phyloP scores from a whole-genome alignment of 2,329 filamentous ascomycete genomes.

The Chaetomium globosum region DNA sequence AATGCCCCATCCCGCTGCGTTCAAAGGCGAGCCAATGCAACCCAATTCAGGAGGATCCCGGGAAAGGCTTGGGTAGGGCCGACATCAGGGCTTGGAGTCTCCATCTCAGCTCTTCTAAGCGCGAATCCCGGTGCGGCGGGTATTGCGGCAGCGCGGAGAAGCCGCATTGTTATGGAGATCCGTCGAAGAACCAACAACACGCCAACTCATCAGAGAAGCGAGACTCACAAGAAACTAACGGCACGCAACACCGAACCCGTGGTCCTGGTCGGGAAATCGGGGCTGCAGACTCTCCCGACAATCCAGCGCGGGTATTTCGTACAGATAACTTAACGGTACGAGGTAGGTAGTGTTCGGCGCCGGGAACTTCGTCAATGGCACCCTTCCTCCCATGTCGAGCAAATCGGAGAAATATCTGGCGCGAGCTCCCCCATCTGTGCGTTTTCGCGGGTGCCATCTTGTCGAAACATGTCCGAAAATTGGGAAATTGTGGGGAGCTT shows the following conservation, averaged over 20 bases:
- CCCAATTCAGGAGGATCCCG: slow-evolving; percentile 2
- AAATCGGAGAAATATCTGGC: slow-evolving; percentile 34
- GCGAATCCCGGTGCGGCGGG: neutral
- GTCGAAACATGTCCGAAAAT: slow-evolving; percentile 23
- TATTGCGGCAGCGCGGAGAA: slow-evolving; percentile 11
- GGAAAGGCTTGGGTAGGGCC: slow-evolving; percentile 1
- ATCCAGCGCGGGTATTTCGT: slow-evolving; percentile 3
- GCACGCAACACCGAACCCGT: slow-evolving; percentile 23
- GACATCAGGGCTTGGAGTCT: neutral
- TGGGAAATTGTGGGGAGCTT: slow-evolving; percentile 20
- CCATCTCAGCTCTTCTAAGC: slow-evolving; percentile 10
- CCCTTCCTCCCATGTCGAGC: neutral
- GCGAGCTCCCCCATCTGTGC: slow-evolving; percentile 16
- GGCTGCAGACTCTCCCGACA: slow-evolving; percentile 1
- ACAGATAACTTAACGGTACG: neutral
- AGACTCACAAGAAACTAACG: slow-evolving; percentile 21
- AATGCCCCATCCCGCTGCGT: neutral
- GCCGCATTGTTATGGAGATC: neutral
- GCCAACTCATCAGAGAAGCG: neutral
- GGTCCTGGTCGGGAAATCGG: slow-evolving; percentile 23
- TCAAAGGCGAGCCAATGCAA: slow-evolving; percentile 18
- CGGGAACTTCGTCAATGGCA: slow-evolving; percentile 6
- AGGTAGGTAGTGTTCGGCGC: neutral
- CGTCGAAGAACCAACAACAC: neutral
- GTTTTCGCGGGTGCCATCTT: neutral